These are phyloP conservation scores for Excoecaria agallocha DNA, from an alignment of 345 rosid genomes.

Conservation along the genomic window DNA sequence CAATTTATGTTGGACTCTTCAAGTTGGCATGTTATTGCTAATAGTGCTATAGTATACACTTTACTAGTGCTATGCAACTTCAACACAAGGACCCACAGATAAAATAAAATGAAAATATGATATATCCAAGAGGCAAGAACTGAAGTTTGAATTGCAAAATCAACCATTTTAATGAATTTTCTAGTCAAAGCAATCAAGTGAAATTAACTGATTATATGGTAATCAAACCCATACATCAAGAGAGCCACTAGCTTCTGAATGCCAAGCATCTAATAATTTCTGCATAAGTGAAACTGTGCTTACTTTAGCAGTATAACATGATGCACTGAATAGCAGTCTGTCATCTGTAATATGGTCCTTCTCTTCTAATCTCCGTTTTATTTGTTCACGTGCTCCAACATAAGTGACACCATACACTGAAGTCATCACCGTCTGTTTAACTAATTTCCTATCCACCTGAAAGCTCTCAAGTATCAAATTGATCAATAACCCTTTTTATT, in stretches of 20 bases:
- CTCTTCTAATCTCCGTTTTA: constrained; percentile 87
- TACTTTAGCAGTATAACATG: constrained; percentile 96
- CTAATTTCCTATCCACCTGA: constrained; percentile 94
- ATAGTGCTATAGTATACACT: neutral
- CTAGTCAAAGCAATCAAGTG: neutral
- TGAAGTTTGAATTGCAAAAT: neutral
- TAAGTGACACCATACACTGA: constrained; percentile 99
- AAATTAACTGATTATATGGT: constrained; percentile 2
- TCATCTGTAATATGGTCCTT: constrained; percentile 85
- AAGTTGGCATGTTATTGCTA: neutral
- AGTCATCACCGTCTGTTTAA: constrained; percentile 98
- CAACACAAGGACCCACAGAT: neutral
- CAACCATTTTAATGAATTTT: constrained; percentile 4
- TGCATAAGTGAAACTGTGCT: constrained; percentile 21
- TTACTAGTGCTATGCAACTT: neutral
- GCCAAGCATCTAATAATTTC: constrained; percentile 4
- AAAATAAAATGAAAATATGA: constrained; percentile 3
- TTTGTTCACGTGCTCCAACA: constrained; percentile 97
- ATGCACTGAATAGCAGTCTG: constrained; percentile 63
- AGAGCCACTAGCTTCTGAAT: constrained; percentile 6
- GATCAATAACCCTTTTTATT: neutral
- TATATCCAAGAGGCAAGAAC: neutral
- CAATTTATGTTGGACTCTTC: neutral
- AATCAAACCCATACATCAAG: neutral
- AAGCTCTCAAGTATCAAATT: constrained; percentile 27